Evolutionary conservation across 768 basidiomycete species (phyloP), one percentile per base, ranked within the genome.

Genomic region (Clitopilus passeckerianus): DNA sequence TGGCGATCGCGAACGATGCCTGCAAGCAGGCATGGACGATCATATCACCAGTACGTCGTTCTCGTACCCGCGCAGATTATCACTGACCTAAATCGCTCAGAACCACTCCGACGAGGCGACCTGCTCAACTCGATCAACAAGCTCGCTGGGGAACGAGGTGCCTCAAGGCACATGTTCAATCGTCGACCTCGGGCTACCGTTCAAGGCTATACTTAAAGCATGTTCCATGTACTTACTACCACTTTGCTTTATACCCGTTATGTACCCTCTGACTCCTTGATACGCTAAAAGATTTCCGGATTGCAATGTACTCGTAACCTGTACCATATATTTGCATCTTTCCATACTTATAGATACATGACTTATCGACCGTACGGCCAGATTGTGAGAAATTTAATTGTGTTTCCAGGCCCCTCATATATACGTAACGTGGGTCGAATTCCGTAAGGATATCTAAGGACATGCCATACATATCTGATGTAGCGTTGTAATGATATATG

Each of bases 61-160:
- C 15, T 7, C 9, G 16, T 9, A 20, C n/a, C 54, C 15, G 35
- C n/a, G n/a, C 52, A 10, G 18, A 53, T 1, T 1, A 57, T 43
- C 41, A 53, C 61, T 61, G 57, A 67, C 56, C 22, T 18, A 34
- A 16, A 56, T 56, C 12, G 27, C 60, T 22, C 63, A 91, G 90
- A 93, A 77, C 91, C 91, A 1, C 69, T 93, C 53, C 83, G 91
- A 58, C 84, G 91, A 46, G 87, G 83, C 6, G 91, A 93, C 67
- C 80, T 93, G 6, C 72, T 91, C 60, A 92, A 92, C 59, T 84
- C 90, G 15, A 93, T 93, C 68, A 87, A 87, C 67, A 89, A 89
- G 71, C 82, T 92, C 53, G 90, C 87, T 14, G 80, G 85, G 59
- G 88, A 90, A 69, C 82, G 85, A 10, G 75, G 74, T 22, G 70